phyloP scores from a whole-genome alignment of 495 filamentous ascomycete genomes.

The Aspergillus biplanus region DNA sequence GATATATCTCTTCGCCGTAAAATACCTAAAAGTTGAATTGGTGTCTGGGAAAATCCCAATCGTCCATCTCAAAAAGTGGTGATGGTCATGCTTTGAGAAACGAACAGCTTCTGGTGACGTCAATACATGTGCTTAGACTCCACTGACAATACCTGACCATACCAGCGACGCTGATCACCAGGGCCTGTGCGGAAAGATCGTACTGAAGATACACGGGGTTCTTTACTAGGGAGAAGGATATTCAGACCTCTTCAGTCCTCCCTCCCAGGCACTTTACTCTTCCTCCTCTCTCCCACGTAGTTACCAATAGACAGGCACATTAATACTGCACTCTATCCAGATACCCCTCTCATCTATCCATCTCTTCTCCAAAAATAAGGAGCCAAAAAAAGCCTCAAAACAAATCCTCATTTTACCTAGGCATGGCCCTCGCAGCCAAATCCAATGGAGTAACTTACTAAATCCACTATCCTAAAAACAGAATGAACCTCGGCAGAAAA shows the following conservation, averaged over 20 bases:
- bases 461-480: neutral
- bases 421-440: neutral
- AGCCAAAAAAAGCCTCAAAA: too few species aligned
- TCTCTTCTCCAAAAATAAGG: too few species aligned
- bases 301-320: neutral
- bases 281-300: neutral
- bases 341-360: too few species aligned
- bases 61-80: too few species aligned
- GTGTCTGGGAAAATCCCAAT: neutral
- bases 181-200: neutral
- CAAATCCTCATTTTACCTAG: neutral
- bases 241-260: neutral
- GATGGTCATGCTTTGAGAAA: neutral
- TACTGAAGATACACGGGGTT: neutral
- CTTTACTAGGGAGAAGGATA: neutral
- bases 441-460: neutral
- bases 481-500: neutral
- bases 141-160: conserved; percentile 32
- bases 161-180: neutral
- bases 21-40: neutral
- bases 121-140: conserved; percentile 33
- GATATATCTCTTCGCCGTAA: too few species aligned
- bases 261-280: neutral
- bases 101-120: conserved; percentile 31
- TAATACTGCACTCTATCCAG: neutral